These are phyloP conservation scores for Hirschfeldia incana DNA, from an alignment of 345 rosid genomes.

Conservation along the genomic window DNA sequence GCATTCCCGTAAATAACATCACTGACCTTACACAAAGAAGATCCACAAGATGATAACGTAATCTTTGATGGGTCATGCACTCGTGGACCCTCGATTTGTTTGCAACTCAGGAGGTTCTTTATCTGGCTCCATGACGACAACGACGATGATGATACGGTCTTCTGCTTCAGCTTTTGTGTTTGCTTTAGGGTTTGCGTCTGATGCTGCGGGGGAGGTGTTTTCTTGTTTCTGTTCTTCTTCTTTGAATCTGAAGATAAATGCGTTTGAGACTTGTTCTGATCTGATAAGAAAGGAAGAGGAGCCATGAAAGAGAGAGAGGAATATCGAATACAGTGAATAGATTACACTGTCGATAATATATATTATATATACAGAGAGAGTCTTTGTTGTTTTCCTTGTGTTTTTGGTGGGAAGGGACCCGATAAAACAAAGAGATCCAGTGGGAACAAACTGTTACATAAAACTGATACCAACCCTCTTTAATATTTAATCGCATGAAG, in stretches of 20 bases:
- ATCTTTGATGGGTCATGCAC: slow-evolving; percentile 71
- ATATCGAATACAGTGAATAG: slow-evolving; percentile 10
- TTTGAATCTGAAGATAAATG: slow-evolving; percentile 31
- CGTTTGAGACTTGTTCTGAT: slow-evolving; percentile 37
- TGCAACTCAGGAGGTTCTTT: slow-evolving; percentile 87
- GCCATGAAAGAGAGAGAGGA: slow-evolving; percentile 50
- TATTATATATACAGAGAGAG: slow-evolving; percentile 11
- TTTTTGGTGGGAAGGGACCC: slow-evolving; percentile 39
- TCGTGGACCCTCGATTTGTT: slow-evolving; percentile 66
- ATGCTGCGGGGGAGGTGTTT: slow-evolving; percentile 17
- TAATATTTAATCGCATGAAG: not conserved
- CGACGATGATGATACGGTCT: slow-evolving; percentile 32
- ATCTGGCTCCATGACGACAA: slow-evolving; percentile 75
- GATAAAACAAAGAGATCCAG: slow-evolving; percentile 20
- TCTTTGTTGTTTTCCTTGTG: slow-evolving; percentile 21
- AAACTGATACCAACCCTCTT: slow-evolving; percentile 13
- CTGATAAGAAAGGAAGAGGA: slow-evolving; percentile 58
- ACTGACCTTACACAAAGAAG: slow-evolving; percentile 34
- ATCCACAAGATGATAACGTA: slow-evolving; percentile 52
- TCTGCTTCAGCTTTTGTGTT: slow-evolving; percentile 39
- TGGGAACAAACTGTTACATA: slow-evolving; percentile 15
- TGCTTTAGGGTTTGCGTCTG: slow-evolving; percentile 40
- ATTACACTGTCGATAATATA: slow-evolving; percentile 11
- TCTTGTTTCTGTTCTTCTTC: slow-evolving; percentile 27
- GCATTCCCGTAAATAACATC: slow-evolving; percentile 39